Conservation (phyloP, 176 grass and related monocot species). For the Phyllostachys edulis region DNA sequence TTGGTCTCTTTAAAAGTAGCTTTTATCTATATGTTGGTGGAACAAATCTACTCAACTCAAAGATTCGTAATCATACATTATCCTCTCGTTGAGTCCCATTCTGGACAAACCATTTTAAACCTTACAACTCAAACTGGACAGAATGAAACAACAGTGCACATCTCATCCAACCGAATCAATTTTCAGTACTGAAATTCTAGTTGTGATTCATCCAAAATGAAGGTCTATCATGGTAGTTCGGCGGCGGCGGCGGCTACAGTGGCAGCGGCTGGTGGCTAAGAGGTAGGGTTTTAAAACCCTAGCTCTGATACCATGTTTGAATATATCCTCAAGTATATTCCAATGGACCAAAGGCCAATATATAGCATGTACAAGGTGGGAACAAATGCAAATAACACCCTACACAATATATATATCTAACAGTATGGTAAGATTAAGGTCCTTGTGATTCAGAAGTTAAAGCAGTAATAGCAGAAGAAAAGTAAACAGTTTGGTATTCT, state of each 20-base stretch:
- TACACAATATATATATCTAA: no score
- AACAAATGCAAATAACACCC: no score
- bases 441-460: background rate
- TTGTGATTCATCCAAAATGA: background rate
- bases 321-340: no score
- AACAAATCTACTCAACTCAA: background rate
- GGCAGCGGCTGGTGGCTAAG: no score
- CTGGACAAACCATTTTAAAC: background rate
- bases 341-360: no score
- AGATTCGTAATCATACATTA: conserved; percentile 4
- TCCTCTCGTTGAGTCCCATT: background rate
- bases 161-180: background rate
- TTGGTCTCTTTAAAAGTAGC: conserved; percentile 13
- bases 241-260: no score
- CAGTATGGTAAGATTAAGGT: background rate
- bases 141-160: background rate
- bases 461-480: background rate
- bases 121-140: background rate
- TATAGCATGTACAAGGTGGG: no score
- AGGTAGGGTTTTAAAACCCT: no score
- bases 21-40: background rate
- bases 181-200: background rate
- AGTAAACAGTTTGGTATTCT: background rate
- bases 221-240: background rate
- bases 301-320: no score